A percentile compares a stretch with the other conserved stretches of the same genome.
phyloP scores from a whole-genome alignment of 768 basidiomycete genomes.

The Rhizopogon vesiculosus region DNA sequence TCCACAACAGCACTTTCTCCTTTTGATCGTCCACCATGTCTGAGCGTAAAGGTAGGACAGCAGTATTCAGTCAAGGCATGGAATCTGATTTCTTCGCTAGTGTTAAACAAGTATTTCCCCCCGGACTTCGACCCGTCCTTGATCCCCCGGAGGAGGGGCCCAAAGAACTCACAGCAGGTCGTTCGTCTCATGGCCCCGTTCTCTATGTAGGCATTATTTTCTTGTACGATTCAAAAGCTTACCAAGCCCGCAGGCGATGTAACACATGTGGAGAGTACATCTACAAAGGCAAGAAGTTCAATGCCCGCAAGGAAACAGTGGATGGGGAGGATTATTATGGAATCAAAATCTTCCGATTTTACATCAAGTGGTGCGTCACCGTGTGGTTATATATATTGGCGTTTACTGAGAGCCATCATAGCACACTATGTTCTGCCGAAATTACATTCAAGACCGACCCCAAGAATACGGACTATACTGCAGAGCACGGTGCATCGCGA shows the following conservation, averaged over 20 bases:
- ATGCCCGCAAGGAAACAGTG: constrained; percentile 97
- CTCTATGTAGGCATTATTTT: constrained; percentile 66
- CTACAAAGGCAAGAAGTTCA: constrained; percentile 99
- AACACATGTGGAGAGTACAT: constrained; percentile 98
- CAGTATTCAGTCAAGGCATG: background rate
- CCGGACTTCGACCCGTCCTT: constrained; percentile 98
- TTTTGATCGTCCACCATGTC: constrained; percentile 49
- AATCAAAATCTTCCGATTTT: constrained; percentile 94
- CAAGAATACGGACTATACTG: constrained; percentile 90
- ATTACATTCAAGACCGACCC: constrained; percentile 99
- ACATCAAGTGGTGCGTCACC: constrained; percentile 77
- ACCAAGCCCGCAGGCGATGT: constrained; percentile 57
- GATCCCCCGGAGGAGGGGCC: constrained; percentile 85
- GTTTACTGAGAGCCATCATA: constrained; percentile 28
- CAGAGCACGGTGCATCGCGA: constrained; percentile 94
- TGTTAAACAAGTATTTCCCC: constrained; percentile 94
- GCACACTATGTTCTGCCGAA: constrained; percentile 93
- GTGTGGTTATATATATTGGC: constrained; percentile 18
- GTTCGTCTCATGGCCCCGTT: constrained; percentile 99
- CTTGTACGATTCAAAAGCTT: background rate
- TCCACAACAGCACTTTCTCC: background rate
- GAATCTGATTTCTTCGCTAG: constrained; percentile 33
- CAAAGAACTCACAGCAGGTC: constrained; percentile 94
- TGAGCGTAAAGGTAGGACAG: constrained; percentile 67
- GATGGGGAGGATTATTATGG: constrained; percentile 97